Conservation (phyloP, 768 basidiomycete genomes). For the Calocybe gangraenosa region DNA sequence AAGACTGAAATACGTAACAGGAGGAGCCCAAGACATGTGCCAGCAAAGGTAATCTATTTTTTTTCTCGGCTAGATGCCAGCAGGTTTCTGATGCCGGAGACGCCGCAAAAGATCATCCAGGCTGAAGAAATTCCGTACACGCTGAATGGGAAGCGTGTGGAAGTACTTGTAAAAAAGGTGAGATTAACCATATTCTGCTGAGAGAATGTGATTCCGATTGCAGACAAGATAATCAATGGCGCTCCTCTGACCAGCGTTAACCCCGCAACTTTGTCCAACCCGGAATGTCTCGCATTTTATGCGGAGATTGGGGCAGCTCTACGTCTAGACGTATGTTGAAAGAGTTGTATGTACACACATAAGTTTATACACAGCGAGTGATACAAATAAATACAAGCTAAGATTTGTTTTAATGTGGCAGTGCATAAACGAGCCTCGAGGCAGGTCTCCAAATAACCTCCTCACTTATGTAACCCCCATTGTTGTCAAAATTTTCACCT, state of each 20-base stretch:
- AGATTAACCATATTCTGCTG: constrained; percentile 11
- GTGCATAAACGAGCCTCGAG: constrained; percentile 11
- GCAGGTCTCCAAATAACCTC: constrained; percentile 1
- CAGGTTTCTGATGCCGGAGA: constrained; percentile 10
- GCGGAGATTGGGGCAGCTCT: constrained; percentile 46
- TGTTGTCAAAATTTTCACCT: constrained; percentile 8
- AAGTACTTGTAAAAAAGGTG: constrained; percentile 76
- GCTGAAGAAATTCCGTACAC: constrained; percentile 74
- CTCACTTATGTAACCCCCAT: constrained; percentile 14
- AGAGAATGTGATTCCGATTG: constrained; percentile 4
- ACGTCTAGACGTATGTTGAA: constrained; percentile 41
- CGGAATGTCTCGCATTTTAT: constrained; percentile 65
- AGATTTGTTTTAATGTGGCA: constrained; percentile 9
- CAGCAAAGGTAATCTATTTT: constrained; percentile 41
- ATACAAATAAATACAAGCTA: not conserved
- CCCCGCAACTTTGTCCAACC: constrained; percentile 67
- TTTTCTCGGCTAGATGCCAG: constrained; percentile 1
- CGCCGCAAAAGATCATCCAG: constrained; percentile 53
- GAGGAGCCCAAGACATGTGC: constrained; percentile 74
- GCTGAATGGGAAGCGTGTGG: constrained; percentile 76
- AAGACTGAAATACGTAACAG: constrained; percentile 56
- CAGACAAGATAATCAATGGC: constrained; percentile 70
- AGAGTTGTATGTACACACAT: constrained; percentile 4
- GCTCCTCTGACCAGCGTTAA: constrained; percentile 66
- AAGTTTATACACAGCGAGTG: not conserved